phyloP scores from a whole-genome alignment of 345 rosid species.

The Salix brachista region DNA sequence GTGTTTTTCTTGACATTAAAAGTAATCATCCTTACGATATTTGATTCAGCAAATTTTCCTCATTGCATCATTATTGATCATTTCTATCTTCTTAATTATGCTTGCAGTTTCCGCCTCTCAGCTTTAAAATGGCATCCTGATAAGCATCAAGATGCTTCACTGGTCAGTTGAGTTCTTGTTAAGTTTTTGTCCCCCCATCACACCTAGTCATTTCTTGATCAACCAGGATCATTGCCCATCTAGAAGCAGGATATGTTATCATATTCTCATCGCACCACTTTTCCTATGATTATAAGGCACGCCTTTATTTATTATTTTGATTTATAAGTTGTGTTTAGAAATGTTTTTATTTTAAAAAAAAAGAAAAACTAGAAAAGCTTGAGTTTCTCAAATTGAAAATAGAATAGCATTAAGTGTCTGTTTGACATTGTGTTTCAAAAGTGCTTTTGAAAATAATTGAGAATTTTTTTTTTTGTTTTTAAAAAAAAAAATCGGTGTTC shows the following conservation, averaged over 20 bases:
- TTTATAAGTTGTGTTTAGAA: neutral
- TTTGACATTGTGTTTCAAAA: no score
- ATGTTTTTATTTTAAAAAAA: neutral
- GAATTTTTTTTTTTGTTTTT: no score
- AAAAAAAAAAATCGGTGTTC: no score
- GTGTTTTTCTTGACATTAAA: neutral
- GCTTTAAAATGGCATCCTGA: conserved; percentile 98
- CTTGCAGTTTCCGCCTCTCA: conserved; percentile 57
- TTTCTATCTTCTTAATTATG: neutral
- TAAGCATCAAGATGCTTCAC: conserved; percentile 69
- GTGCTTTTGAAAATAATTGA: no score
- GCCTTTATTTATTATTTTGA: no score
- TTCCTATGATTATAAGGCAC: neutral
- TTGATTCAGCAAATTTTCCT: neutral
- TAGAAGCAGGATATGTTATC: neutral
- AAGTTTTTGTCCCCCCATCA: neutral
- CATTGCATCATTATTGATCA: neutral
- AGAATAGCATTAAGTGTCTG: no score
- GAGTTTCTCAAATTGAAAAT: neutral
- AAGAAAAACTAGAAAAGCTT: neutral
- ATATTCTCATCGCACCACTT: neutral
- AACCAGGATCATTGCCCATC: neutral
- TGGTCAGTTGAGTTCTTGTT: conserved; percentile 32
- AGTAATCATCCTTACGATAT: neutral
- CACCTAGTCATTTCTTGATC: neutral